Percentiles rank a stretch among this genome's conserved stretches.
Conservation (phyloP, 768 basidiomycete genomes). For the Porphyrellus cyaneotinctus region DNA sequence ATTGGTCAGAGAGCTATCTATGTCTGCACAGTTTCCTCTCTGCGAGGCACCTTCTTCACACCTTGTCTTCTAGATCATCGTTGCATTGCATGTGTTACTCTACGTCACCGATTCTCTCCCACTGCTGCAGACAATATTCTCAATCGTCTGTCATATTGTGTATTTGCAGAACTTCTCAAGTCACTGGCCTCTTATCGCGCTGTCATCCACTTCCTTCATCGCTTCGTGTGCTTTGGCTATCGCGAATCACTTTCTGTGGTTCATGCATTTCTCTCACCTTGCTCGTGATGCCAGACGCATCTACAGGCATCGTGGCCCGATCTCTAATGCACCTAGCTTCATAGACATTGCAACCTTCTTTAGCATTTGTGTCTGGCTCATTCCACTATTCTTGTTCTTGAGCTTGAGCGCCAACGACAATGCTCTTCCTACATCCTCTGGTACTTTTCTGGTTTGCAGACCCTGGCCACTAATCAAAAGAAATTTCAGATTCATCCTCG, state of each 20-base stretch:
- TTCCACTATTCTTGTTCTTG: constrained; percentile 91
- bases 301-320: constrained; percentile 41
- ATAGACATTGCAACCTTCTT: constrained; percentile 82
- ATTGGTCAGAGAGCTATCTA: constrained; percentile 85
- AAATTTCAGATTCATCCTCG: constrained; percentile 16
- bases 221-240: constrained; percentile 83
- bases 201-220: constrained; percentile 81
- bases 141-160: constrained; percentile 76
- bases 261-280: constrained; percentile 84
- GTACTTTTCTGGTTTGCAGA: constrained; percentile 30
- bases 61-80: constrained; percentile 56
- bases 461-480: neutral
- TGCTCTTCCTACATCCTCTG: constrained; percentile 73
- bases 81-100: constrained; percentile 71
- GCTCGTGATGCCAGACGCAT: constrained; percentile 59
- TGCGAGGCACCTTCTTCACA: constrained; percentile 1
- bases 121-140: constrained; percentile 67
- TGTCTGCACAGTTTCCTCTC: constrained; percentile 46
- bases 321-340: constrained; percentile 44
- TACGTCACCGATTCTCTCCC: constrained; percentile 83
- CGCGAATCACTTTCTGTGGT: constrained; percentile 92
- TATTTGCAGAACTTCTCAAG: constrained; percentile 91
- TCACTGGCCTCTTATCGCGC: constrained; percentile 90
- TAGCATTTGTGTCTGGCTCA: constrained; percentile 80
- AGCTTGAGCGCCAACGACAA: constrained; percentile 97